Evolutionary conservation across 192 early-diverging fungal genomes (phyloP).

Genomic region (Piromyces sp.): DNA sequence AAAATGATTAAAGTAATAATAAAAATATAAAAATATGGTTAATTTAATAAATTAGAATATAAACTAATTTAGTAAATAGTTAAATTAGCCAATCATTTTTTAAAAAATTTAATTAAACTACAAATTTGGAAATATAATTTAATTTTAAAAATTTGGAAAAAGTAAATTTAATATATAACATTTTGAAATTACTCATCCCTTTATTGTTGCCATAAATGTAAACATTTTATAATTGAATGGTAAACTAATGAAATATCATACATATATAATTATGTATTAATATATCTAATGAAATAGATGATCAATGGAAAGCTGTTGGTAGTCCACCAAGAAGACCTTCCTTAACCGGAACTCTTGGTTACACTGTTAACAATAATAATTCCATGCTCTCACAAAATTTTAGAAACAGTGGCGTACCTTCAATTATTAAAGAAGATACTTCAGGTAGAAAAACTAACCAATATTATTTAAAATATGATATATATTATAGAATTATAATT

Average conservation of each 20-base stretch:
- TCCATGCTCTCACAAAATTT: background rate
- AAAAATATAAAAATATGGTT: background rate
- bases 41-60: background rate
- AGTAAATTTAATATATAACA: too few species aligned
- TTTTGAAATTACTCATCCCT: too few species aligned
- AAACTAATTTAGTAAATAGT: background rate
- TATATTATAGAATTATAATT: too few species aligned
- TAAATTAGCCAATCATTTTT: background rate
- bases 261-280: background rate
- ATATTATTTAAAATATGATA: too few species aligned
- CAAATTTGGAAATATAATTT: background rate
- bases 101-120: background rate
- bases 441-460: background rate
- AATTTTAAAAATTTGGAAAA: background rate
- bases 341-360: background rate
- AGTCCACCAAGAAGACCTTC: background rate
- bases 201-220: too few species aligned
- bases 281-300: background rate
- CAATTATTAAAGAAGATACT: background rate
- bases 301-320: background rate
- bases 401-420: background rate
- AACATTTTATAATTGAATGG: too few species aligned
- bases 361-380: background rate
- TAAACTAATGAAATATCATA: too few species aligned
- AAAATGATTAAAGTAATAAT: background rate